Evolutionary conservation across 768 basidiomycete genomes (phyloP).

Genomic region (Hygrocybe coccinea): DNA sequence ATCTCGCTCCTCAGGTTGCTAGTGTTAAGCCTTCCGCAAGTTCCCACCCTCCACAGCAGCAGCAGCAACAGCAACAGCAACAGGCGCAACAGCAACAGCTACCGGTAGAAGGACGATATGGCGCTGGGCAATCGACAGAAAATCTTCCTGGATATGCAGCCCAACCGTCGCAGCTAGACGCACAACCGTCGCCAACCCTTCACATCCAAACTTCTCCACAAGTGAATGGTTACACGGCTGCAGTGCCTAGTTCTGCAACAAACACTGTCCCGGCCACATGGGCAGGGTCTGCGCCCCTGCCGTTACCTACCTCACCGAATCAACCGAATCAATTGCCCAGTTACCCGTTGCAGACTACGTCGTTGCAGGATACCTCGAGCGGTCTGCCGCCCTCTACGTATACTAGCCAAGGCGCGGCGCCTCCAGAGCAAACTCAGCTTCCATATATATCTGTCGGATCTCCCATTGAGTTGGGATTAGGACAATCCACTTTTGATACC

Average conservation of each 20-base stretch:
- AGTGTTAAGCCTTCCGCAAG: constrained; percentile 14
- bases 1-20: constrained; percentile 16
- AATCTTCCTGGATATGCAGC: background rate
- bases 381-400: background rate
- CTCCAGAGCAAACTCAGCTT: background rate
- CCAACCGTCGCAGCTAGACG: background rate
- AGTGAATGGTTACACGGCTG: constrained; percentile 7
- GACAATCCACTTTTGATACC: background rate
- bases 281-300: background rate
- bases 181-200: background rate
- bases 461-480: background rate
- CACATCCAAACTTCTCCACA: background rate
- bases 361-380: background rate
- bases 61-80: constrained; percentile 15
- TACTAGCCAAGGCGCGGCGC: background rate
- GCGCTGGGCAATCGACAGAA: background rate
- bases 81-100: constrained; percentile 12
- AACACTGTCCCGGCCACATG: constrained; percentile 4
- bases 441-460: background rate
- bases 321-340: background rate
- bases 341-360: background rate
- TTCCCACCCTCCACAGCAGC: constrained; percentile 10
- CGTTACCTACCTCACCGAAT: background rate
- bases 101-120: background rate
- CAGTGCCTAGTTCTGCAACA: constrained; percentile 10